Evolutionary conservation across 257 asterid genomes (phyloP), one percentile per base, ranked within the genome.

Genomic region (Nicotiana undulata): DNA sequence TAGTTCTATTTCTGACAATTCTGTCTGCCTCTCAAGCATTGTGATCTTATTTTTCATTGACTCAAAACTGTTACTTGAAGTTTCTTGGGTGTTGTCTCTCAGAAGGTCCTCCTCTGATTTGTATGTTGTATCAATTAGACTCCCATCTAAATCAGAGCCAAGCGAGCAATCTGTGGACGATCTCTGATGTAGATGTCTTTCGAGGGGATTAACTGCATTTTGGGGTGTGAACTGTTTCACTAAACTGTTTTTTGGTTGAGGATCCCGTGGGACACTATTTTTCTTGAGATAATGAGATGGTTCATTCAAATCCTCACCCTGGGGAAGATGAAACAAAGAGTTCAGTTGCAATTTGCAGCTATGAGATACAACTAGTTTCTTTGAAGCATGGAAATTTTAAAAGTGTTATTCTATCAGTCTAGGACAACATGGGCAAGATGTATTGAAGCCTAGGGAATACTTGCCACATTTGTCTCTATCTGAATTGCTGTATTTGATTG

Each of bases 1-100:
- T 29, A 88, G 89, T 88, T 95, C 98, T 81, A 93, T 66, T 80
- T 95, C 97, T 78, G 98, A 87, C 76, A 90, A 86, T 79, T 93
- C 98, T 56, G 88, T 89, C 86, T 90, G 92, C 85, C 96, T 89
- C 80, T 90, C 96, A 52, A 90, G 61, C 85, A 77, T 68, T 82
- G 78, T 88, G 87, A 88, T 86, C 72, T 86, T 89, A 81, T 81
- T 83, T 75, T 83, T 70, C 84, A 88, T 44, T 70, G 85, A 84
- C 28, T 86, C 87, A 16, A 80, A 80, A 75, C 60, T 72, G 61
- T 77, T 80, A 67, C 81, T 56, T 31, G 89, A 81, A 86, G 83
- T 31, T 76, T 79, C 88, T 52, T 79, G 79, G 34, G 70, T 76
- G 26, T 63, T 81, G 28, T 86, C 84, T 79, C 81, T 85, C 40